Evolutionary conservation across 1,284 basidiomycete species (phyloP), one percentile per base, ranked within the genome.

Genomic region (Quambalaria eucalypti): DNA sequence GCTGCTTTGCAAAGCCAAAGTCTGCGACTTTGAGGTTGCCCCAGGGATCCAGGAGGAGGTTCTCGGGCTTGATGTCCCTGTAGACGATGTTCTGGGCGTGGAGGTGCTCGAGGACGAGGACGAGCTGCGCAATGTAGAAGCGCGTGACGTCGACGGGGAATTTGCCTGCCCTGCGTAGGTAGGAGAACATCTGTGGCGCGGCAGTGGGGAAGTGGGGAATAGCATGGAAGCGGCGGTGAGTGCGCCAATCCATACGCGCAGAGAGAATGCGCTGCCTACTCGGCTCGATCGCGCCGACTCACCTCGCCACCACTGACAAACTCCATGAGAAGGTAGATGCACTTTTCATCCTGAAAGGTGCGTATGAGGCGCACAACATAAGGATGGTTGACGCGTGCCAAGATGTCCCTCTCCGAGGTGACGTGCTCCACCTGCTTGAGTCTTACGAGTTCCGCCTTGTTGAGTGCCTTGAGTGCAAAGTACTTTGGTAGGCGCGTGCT

Each of bases 371-470:
- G 71, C 62, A 60, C 74, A 39, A 62, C 60, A 68, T 76, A 74
- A 50, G 76, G 69, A 60, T 76, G 57, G 33, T 66, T 57, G 7
- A 57, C 52, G 38, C 53, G 47, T 39, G 44, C 47, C 42, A 82
- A 75, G 52, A 81, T 80, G 49, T 70, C 73, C 21, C 79, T 75
- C 61, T 82, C 81, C 28, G 78, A 80, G 63, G 80, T 81, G 70
- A 81, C 80, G 61, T 82, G 81, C 65, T 81, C 80, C 33, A 82
- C 78, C 64, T 82, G 81, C 59, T 81, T 80, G 30, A 82, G 65
- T 25, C 78, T 73, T 28, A 82, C 79, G 52, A 82, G 77, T 58
- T 81, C 79, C 4, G 74, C 69, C 67, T 82, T 82, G 36, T 76
- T 72, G 33, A 82, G 66, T 5, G 82, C 80, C 71, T 82, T 82